A percentile compares a stretch with the other conserved stretches of the same genome.
phyloP scores from a whole-genome alignment of 495 filamentous ascomycete genomes.

The Durotheca rogersii region DNA sequence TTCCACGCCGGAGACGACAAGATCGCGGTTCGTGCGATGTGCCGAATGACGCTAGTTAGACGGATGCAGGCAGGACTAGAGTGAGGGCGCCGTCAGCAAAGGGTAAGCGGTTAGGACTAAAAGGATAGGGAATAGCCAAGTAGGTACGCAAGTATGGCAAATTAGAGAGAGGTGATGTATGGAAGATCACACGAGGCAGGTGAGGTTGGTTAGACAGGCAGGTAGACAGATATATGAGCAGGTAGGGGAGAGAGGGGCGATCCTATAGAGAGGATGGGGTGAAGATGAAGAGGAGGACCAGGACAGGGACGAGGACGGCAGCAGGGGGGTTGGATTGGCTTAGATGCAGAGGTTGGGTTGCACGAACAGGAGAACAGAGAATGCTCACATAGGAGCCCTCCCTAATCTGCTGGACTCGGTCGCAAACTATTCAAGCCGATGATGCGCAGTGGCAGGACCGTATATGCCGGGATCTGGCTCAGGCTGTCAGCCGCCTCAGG shows the following conservation, averaged over 20 bases:
- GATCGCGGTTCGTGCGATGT: slow-evolving; percentile 12
- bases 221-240: too few species aligned
- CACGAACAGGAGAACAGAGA: slow-evolving; percentile 22
- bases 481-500: slow-evolving; percentile 19
- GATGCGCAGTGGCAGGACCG: slow-evolving; percentile 14
- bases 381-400: slow-evolving; percentile 5
- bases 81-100: slow-evolving; percentile 31
- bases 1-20: slow-evolving; percentile 8
- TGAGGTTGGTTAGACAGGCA: too few species aligned
- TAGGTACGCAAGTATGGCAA: too few species aligned
- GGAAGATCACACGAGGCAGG: too few species aligned
- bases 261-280: too few species aligned
- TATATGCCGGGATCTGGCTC: slow-evolving; percentile 16
- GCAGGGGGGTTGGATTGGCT: slow-evolving; percentile 12
- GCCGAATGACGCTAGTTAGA: slow-evolving; percentile 18
- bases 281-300: background rate
- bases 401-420: slow-evolving; percentile 18
- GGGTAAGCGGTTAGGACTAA: slow-evolving; percentile 18
- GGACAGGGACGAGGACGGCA: background rate
- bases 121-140: slow-evolving; percentile 24
- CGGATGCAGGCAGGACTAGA: slow-evolving; percentile 23
- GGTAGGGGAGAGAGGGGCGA: slow-evolving; percentile 19
- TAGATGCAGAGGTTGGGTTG: slow-evolving; percentile 23
- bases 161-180: too few species aligned
- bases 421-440: slow-evolving; percentile 25